Evolutionary conservation across 257 asterid species (phyloP).

Genomic region (Catharanthus roseus): DNA sequence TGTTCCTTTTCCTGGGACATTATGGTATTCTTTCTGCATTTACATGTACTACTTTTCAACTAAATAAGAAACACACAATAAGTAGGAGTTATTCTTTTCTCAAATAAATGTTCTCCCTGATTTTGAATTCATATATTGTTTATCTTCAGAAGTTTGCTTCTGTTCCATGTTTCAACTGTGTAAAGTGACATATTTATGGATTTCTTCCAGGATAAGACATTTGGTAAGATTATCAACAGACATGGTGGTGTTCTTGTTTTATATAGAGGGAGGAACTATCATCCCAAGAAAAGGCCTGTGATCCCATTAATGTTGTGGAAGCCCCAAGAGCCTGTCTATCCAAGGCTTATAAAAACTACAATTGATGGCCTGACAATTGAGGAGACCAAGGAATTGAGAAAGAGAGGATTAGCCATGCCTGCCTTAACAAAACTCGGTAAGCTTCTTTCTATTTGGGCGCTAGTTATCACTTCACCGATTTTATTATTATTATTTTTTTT

Average conservation of each 20-base stretch:
- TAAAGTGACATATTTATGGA: not conserved
- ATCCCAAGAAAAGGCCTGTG: conserved; percentile 48
- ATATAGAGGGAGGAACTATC: conserved; percentile 78
- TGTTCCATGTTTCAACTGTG: not conserved
- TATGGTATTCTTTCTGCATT: not conserved
- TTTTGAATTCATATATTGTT: not conserved
- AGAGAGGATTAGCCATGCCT: conserved; percentile 62
- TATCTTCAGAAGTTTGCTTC: not conserved
- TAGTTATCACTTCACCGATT: too few relatives aligned
- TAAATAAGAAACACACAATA: not conserved
- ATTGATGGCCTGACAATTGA: conserved; percentile 77
- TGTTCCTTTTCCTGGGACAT: too few relatives aligned
- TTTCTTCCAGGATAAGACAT: conserved; percentile 68
- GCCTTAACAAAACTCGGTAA: conserved; percentile 79
- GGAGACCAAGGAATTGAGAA: conserved; percentile 84
- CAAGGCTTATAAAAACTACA: conserved; percentile 77
- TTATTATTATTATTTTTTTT: conserved; percentile 1
- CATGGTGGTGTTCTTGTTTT: conserved; percentile 66
- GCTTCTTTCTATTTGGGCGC: conserved; percentile 14
- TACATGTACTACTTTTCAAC: not conserved
- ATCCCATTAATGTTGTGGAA: conserved; percentile 93
- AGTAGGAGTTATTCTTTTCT: not conserved
- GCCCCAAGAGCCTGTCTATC: conserved; percentile 94
- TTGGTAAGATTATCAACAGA: conserved; percentile 70
- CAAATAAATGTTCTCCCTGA: not conserved